These are phyloP conservation scores for Scenedesmus sp. DNA, from an alignment of 163 green algal species.

Conservation along the genomic window DNA sequence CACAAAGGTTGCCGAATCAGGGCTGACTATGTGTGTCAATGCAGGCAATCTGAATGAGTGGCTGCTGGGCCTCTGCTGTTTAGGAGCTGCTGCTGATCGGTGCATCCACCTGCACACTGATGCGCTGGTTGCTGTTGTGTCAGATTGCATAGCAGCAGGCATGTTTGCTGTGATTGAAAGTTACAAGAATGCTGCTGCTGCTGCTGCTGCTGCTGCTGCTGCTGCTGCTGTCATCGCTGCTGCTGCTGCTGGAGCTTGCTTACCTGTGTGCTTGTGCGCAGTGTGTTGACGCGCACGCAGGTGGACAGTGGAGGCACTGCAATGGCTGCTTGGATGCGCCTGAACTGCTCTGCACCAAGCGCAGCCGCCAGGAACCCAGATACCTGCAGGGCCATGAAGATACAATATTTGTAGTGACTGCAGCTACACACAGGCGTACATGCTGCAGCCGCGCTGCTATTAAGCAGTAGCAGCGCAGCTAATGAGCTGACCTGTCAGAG, in stretches of 20 bases:
- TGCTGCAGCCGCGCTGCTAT: not conserved
- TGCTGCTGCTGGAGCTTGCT: not conserved
- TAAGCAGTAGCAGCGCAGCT: not conserved
- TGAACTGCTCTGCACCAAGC: conserved; percentile 62
- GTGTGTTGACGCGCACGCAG: conserved; percentile 81
- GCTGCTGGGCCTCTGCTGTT: no score
- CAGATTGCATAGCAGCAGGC: no score
- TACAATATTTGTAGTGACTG: not conserved
- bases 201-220: not conserved
- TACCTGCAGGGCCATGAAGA: conserved; percentile 53
- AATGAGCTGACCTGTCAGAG: not conserved
- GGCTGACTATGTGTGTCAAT: no score
- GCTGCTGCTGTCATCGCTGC: not conserved
- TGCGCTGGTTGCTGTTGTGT: no score
- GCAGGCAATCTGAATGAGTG: no score
- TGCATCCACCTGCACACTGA: no score
- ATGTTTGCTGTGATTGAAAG: no score
- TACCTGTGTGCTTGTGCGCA: conserved; percentile 62
- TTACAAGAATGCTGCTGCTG: no score
- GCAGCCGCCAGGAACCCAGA: conserved; percentile 65
- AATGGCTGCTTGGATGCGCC: conserved; percentile 59
- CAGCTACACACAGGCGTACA: not conserved
- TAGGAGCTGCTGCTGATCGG: no score
- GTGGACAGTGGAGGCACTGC: conserved; percentile 68
- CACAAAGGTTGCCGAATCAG: no score